These are phyloP conservation scores for Chlamydomonas schloesseri DNA, from an alignment of 139 green algal species.

Conservation along the genomic window DNA sequence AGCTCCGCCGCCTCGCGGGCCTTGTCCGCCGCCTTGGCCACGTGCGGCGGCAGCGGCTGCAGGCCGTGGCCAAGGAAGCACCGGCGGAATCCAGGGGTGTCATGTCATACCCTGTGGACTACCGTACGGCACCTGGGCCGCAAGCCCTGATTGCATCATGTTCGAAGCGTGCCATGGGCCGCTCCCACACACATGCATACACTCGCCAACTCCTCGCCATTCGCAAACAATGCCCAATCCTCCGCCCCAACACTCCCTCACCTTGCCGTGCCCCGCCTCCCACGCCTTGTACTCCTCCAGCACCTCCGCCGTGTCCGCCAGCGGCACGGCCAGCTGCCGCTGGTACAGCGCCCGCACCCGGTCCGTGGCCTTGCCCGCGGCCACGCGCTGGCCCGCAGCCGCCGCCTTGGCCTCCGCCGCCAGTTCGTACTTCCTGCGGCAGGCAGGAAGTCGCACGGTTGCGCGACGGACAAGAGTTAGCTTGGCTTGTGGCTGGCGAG, in stretches of 20 bases:
- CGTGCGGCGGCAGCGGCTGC: slow-evolving; percentile 32
- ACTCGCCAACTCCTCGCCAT: too few relatives aligned
- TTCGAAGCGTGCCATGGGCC: too few relatives aligned
- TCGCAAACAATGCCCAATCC: too few relatives aligned
- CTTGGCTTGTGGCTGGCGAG: too few relatives aligned
- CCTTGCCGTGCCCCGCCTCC: slow-evolving; percentile 67
- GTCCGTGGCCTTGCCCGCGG: slow-evolving; percentile 60
- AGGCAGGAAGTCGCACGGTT: too few relatives aligned
- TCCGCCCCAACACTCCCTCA: slow-evolving; percentile 15
- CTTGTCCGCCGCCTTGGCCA: slow-evolving; percentile 54
- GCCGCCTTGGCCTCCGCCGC: slow-evolving; percentile 36
- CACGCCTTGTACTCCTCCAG: slow-evolving; percentile 76
- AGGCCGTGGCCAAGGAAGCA: too few relatives aligned
- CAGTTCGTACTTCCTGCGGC: slow-evolving; percentile 63
- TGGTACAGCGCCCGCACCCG: slow-evolving; percentile 72
- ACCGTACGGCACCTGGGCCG: too few relatives aligned
- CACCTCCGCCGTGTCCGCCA: slow-evolving; percentile 47
- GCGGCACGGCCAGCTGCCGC: slow-evolving; percentile 75
- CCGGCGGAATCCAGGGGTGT: background rate
- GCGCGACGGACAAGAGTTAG: too few relatives aligned
- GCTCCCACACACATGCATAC: too few relatives aligned
- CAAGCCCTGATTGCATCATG: too few relatives aligned
- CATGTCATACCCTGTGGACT: too few relatives aligned
- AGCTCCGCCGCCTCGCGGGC: slow-evolving; percentile 60
- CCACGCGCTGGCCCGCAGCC: slow-evolving; percentile 16